Evolutionary conservation across 164 flowering plant genomes (phyloP), one percentile per base, ranked within the genome.

Genomic region (Chimonanthus salicifolius): DNA sequence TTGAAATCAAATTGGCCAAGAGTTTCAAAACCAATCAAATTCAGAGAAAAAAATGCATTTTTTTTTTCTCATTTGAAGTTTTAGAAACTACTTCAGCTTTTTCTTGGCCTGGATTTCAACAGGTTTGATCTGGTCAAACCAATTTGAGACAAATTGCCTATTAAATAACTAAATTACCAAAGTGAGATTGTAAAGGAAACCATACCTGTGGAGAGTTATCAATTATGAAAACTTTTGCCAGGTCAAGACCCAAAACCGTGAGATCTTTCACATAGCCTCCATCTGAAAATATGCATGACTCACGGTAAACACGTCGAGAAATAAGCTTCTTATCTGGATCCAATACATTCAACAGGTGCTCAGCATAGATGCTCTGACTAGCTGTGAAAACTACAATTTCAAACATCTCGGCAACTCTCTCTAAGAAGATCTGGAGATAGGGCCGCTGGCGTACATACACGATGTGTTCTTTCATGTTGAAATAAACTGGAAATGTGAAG

Each of bases 171-270:
- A 33, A 33, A 33, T 33, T 33, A 33, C 33, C 33, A 33, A 54
- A 54, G 16, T 13, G 60, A 54, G 60, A 10, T 15, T 15, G 60
- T 54, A 0, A 3, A 54, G 60, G 16, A 54, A 54, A 13, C 18
- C 18, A 21, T 89, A 96, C 98, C 99, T 94, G 97, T 33, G 99
- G 99, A 67, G 91, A 85, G 80, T 96, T 96, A 83, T 96, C 99
- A 74, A 94, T 81, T 43, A 94, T 94, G 47, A 88, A 92, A 81
- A 92, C 95, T 87, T 94, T 94, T 67, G 99, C 98, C 68, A 94
- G 88, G 81, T 96, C 97, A 74, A 92, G 83, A 71, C 97, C 99
- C 71, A 96, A 81, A 69, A 96, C 85, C n/a, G 94, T 94, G 80
- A 96, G 83, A 82, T 96, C 99, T 80, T 94, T 96, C 44, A 87